phyloP scores from a whole-genome alignment of 768 basidiomycete species.

The Glaciozyma antarctica region DNA sequence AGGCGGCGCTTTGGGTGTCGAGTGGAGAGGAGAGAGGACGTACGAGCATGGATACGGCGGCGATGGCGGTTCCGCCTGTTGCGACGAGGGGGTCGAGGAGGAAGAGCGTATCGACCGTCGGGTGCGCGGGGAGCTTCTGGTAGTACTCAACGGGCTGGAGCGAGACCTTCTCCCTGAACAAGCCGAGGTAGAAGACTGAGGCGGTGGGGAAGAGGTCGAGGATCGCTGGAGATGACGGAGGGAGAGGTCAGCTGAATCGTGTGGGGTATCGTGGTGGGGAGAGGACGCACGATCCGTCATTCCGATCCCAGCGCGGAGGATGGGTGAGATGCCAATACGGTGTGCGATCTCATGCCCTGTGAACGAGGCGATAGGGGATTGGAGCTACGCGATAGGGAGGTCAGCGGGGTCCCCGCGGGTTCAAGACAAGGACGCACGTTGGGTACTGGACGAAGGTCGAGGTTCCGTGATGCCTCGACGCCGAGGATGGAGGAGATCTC shows the following conservation, averaged over 20 bases:
- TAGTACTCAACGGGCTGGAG: constrained; percentile 36
- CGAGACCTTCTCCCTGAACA: constrained; percentile 39
- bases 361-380: constrained; percentile 67
- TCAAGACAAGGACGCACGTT: constrained; percentile 47
- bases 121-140: constrained; percentile 59
- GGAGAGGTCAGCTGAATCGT: background rate
- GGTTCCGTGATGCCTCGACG: constrained; percentile 65
- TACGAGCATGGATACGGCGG: constrained; percentile 72
- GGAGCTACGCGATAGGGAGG: constrained; percentile 11
- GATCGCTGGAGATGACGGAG: constrained; percentile 45
- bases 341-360: constrained; percentile 66
- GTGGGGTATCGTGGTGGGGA: background rate
- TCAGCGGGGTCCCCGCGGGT: background rate
- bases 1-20: background rate
- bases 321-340: constrained; percentile 75
- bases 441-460: constrained; percentile 55
- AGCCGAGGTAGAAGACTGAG: constrained; percentile 79
- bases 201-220: constrained; percentile 77
- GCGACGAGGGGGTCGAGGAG: constrained; percentile 87
- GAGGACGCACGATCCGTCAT: constrained; percentile 58
- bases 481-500: constrained; percentile 68
- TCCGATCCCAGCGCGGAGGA: constrained; percentile 83
- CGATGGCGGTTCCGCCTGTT: constrained; percentile 82
- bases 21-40: constrained; percentile 6
- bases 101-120: constrained; percentile 72